Evolutionary conservation across 257 asterid species (phyloP), one percentile per base, ranked within the genome.

Genomic region (Hygrophila difformis): DNA sequence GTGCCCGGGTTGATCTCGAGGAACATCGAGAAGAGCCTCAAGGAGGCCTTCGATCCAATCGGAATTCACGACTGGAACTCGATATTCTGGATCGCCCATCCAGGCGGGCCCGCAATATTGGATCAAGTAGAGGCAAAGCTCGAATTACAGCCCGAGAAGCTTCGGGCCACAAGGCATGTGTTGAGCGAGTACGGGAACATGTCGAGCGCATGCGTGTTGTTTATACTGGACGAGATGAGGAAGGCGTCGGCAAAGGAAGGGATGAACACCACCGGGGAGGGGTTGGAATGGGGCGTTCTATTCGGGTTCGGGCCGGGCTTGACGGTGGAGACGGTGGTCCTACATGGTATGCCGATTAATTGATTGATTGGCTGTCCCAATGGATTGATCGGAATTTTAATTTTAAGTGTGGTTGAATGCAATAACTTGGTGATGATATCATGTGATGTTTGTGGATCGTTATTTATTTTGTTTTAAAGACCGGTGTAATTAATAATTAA

Each of bases 301-400:
- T 74, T 81, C 6, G 87, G 87, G 40, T 81, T 81, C 54, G 93
- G 93, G 55, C 85, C 89, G 33, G 93, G 93, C 11, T 76, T 82
- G 19, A 82, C 85, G 1, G 85, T 82, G 20, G 93, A 82, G 70
- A 72, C 88, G 0, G 79, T 78, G 34, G 83, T 82, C 22, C 74
- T 83, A 8, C 94, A 68, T 11, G 77, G 94, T 14, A 56, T 70
- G 29, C 44, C 79, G 0, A 42, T 56, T 55, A 61, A 60, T 14
- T 51, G 19, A 50, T n/a, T n/a, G n/a, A n/a, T n/a, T n/a, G n/a
- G n/a, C n/a, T n/a, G n/a, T n/a, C n/a, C n/a, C n/a, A n/a, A n/a
- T n/a, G n/a, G n/a, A n/a, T n/a, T n/a, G n/a, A n/a, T n/a, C n/a
- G n/a, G n/a, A n/a, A n/a, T n/a, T n/a, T n/a, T n/a, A n/a, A n/a